Evolutionary conservation across 2,329 filamentous ascomycete species (phyloP), one percentile per base, ranked within the genome.

Genomic region (Fusarium protoensiforme): DNA sequence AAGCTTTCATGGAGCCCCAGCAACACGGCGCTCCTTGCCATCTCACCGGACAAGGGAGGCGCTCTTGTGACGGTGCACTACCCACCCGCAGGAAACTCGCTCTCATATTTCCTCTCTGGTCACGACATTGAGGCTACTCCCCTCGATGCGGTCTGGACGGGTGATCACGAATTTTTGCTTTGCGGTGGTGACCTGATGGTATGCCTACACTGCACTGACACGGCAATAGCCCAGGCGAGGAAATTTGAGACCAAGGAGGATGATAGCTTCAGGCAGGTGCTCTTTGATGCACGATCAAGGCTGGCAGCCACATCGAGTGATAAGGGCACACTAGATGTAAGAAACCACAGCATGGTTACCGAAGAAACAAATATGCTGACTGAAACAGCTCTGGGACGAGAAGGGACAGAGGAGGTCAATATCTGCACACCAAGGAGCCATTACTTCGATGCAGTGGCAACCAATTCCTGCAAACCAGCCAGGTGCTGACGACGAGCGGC

Each of bases 361-460:
- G 41, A 38, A 67, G 39, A 8, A 51, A n/a, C 20, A 16, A 27
- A 46, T 27, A 58, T 75, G 38, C 76, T 78, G 48, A 78, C 66
- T 54, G 20, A 27, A 56, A 36, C 73, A 89, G 87, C 84, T 91
- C 5, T 90, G 88, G 88, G 86, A 90, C 66, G 85, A 85, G 65
- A 80, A 81, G 24, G 89, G 89, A 20, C 85, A 88, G 65, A 84
- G 86, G 27, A 86, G 85, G 61, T 86, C 88, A 41, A 90, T 91
- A 64, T 85, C 85, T 53, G 89, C 90, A 8, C 90, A 92, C 72
- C 86, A 87, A 64, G 88, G 89, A 22, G 80, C 85, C 27, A 87
- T 92, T 61, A 91, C 89, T 0, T 85, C 87, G 5, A 83, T 92
- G 70, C 84, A 86, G 67, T 92, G 90, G 90, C 90, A 92, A 74